Evolutionary conservation across 176 grass and related monocot species (phyloP), one percentile per base, ranked within the genome.

Genomic region (Poa pratensis): DNA sequence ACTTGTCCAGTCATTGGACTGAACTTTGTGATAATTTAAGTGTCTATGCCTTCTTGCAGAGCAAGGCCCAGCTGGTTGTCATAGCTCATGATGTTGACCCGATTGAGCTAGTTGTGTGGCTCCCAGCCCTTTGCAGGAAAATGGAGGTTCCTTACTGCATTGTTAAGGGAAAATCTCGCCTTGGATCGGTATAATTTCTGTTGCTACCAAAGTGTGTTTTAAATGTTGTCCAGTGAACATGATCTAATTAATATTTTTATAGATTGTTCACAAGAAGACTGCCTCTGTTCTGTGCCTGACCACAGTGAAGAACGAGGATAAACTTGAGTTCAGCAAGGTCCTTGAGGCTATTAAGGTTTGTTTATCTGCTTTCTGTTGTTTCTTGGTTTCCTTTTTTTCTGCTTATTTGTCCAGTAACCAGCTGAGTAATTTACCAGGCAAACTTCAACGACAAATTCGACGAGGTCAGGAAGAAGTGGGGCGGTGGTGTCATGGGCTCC

Each of bases 111-210:
- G 92, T 94, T 20, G 92, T 94, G 73, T 91, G 92, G 92, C 89
- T 94, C 57, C 92, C 92, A 16, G 92, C 92, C 52, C 87, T 94
- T 6, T 94, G 92, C 82, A 91, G 89, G 86, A 89, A 94, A 73
- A 94, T 94, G 92, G 92, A 94, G 83, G 84, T 94, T 3, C 92
- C 92, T 37, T 94, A 89, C 86, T 94, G 92, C 68, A 94, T 94
- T 26, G 89, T 94, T 30, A 94, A 94, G 32, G 92, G 92, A 62
- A 94, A 91, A 45, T 87, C 92, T 13, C 92, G 92, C 4, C 89
- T 94, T 84, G 92, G 92, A 89, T 76, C 86, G 64, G 92, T 94
- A 89, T 24, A 30, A n/a, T n/a, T n/a, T n/a, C n/a, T n/a, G n/a
- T n/a, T n/a, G n/a, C n/a, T n/a, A n/a, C n/a, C n/a, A n/a, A n/a